These are phyloP conservation scores for Gentiana straminea DNA, from an alignment of 257 asterid genomes.

Conservation along the genomic window DNA sequence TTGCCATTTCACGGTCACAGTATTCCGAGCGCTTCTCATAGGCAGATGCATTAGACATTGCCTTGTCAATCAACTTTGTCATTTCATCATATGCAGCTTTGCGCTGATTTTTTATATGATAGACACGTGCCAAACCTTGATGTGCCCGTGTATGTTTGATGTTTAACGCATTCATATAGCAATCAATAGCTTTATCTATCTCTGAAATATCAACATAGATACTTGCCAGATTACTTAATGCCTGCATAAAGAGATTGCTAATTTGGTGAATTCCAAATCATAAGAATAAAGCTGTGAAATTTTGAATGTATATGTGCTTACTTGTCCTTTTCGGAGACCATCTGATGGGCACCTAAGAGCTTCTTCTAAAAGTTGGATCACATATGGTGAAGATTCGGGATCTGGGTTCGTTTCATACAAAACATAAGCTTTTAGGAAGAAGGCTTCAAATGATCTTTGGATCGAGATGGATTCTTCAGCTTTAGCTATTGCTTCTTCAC, in stretches of 20 bases:
- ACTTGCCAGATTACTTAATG: slow-evolving; percentile 85
- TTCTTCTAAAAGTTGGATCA: slow-evolving; percentile 84
- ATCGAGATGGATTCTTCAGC: slow-evolving; percentile 79
- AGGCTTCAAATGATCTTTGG: slow-evolving; percentile 93
- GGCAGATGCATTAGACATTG: slow-evolving; percentile 80
- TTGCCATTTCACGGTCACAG: slow-evolving; percentile 91
- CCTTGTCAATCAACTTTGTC: slow-evolving; percentile 90
- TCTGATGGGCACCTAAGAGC: slow-evolving; percentile 98
- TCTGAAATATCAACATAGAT: slow-evolving; percentile 73
- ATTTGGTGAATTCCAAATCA: slow-evolving; percentile 1
- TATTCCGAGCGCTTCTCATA: slow-evolving; percentile 90
- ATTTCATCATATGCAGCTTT: slow-evolving; percentile 93
- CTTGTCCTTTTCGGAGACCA: slow-evolving; percentile 98
- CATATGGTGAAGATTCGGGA: slow-evolving; percentile 58
- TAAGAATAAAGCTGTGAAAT: background rate
- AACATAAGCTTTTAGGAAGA: slow-evolving; percentile 79
- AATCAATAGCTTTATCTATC: slow-evolving; percentile 70
- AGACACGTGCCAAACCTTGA: slow-evolving; percentile 93
- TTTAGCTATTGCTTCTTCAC: slow-evolving; percentile 77
- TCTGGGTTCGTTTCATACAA: slow-evolving; percentile 68
- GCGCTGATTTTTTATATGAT: slow-evolving; percentile 73
- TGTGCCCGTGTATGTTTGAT: slow-evolving; percentile 94
- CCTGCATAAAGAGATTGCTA: slow-evolving; percentile 38
- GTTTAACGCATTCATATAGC: slow-evolving; percentile 81
- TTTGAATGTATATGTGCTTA: slow-evolving; percentile 18